Conservation (phyloP, 1,284 basidiomycete genomes). For the Trametes hirsuta region DNA sequence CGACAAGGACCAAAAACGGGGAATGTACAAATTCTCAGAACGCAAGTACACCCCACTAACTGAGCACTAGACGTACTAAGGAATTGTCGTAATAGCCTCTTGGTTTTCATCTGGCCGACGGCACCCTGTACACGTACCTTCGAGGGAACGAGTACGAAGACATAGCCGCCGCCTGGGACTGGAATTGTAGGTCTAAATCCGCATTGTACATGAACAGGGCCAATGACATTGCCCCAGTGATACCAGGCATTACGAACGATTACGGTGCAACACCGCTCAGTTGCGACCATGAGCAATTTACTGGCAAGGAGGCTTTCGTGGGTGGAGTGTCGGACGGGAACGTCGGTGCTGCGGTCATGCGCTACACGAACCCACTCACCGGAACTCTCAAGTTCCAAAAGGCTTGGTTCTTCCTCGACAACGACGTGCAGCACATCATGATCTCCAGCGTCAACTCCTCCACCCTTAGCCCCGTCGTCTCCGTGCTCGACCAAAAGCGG, state of each 20-base stretch:
- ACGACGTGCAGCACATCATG: constrained; percentile 65
- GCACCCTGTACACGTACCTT: constrained; percentile 64
- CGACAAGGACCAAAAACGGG: constrained; percentile 60
- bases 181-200: constrained; percentile 49
- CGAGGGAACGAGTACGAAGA: constrained; percentile 71
- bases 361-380: constrained; percentile 63
- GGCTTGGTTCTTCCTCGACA: constrained; percentile 72
- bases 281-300: constrained; percentile 44
- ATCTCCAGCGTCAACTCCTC: constrained; percentile 47
- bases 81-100: constrained; percentile 42
- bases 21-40: constrained; percentile 71
- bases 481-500: constrained; percentile 66
- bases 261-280: constrained; percentile 55
- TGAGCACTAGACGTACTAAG: too few species aligned
- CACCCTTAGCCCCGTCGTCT: constrained; percentile 52
- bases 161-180: constrained; percentile 71
- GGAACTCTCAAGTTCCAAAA: constrained; percentile 64
- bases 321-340: constrained; percentile 63
- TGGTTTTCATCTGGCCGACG: constrained; percentile 72
- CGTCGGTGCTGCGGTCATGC: constrained; percentile 60
- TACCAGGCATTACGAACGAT: constrained; percentile 69
- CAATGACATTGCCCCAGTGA: constrained; percentile 27
- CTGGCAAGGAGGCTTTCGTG: constrained; percentile 58
- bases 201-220: not conserved
- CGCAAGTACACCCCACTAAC: constrained; percentile 31